Evolutionary conservation across 176 grass and related monocot genomes (phyloP), one percentile per base, ranked within the genome.

Genomic region (Bonia amplexicaulis): DNA sequence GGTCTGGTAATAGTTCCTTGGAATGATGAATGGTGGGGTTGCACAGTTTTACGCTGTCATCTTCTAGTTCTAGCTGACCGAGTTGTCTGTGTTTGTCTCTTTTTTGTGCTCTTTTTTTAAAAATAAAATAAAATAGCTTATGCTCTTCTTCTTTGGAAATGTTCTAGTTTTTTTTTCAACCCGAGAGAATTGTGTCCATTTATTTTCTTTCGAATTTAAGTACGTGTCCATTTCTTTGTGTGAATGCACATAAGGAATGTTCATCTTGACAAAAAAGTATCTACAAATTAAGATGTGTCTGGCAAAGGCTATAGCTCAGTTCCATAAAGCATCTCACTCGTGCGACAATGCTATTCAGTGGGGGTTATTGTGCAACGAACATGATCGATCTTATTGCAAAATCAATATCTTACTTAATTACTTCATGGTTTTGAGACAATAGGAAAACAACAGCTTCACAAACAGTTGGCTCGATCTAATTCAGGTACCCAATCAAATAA

Each of bases 11-110:
- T 47, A 83, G 69, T 44, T 49, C 51, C 65, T 80, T 80, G 89
- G 85, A 84, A 91, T 87, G 89, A 91, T 87, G 76, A 70, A 84
- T 60, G 85, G 69, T 84, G 69, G 76, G 80, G 69, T n/a, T 80
- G n/a, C 19, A 37, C 78, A 41, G 66, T 76, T 27, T 70, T 37
- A 23, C 61, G 33, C 76, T 80, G 81, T 41, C 80, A 61, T 87
- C 12, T 62, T 52, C 78, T 86, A 89, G 82, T 87, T 87, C 85
- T 46, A 47, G 68, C 71, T 76, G 70, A 69, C 71, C 47, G 22
- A 46, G 7, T 35, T 74, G 59, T 68, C 69, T 19, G 19, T 25
- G 49, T 19, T 57, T 79, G 33, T 59, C 16, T 31, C 23, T 7
- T 60, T 12, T 66, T n/a, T 46, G 9, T 39, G 16, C 57, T 47